Evolutionary conservation across 2,329 filamentous ascomycete genomes (phyloP).

Genomic region (Pseudocercospora fijiensis): DNA sequence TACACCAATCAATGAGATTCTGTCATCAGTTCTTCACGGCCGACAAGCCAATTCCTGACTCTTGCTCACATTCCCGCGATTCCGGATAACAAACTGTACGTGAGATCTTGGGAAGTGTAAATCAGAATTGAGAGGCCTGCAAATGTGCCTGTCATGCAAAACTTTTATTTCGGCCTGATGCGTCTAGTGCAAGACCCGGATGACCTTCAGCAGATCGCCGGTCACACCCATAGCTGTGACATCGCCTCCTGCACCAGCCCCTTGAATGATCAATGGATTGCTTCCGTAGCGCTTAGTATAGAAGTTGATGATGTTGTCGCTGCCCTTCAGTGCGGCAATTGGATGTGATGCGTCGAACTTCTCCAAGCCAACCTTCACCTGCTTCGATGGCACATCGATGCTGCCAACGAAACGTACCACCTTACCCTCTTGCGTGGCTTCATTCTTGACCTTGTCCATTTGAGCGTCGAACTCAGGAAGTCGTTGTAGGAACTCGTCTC

Average conservation of each 20-base stretch:
- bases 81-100: background rate
- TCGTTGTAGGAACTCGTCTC: conserved; percentile 80
- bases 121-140: background rate
- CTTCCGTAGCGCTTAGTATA: conserved; percentile 91
- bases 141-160: background rate
- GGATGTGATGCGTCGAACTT: conserved; percentile 79
- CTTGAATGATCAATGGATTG: conserved; percentile 91
- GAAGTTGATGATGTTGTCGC: conserved; percentile 98
- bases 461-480: conserved; percentile 80
- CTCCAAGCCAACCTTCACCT: conserved; percentile 89
- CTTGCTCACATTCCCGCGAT: background rate
- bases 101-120: background rate
- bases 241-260: conserved; percentile 85
- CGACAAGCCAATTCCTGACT: background rate
- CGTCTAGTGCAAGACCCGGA: conserved; percentile 60
- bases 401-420: conserved; percentile 93
- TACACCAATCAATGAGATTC: background rate
- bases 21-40: background rate
- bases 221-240: conserved; percentile 98
- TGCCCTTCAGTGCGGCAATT: conserved; percentile 92
- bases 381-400: conserved; percentile 76
- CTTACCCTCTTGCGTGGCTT: conserved; percentile 83
- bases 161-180: background rate
- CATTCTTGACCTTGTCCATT: conserved; percentile 85
- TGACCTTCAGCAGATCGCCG: conserved; percentile 85